These are phyloP conservation scores for Fusarium aywerte DNA, from an alignment of 2,329 filamentous ascomycete species.

Conservation along the genomic window DNA sequence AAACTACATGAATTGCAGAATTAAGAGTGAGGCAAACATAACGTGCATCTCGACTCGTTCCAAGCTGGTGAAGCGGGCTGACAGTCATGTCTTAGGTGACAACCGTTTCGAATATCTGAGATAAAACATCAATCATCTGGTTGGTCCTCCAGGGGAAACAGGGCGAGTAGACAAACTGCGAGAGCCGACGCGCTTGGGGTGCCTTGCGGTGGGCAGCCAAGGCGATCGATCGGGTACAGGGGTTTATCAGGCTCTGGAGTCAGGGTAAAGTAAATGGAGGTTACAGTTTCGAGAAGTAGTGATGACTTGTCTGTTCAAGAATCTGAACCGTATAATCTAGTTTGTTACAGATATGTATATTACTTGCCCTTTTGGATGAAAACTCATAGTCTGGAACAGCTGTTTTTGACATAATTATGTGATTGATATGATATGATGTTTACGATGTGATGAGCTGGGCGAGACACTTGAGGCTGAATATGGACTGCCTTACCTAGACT, in stretches of 20 bases:
- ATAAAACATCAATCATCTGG: background rate
- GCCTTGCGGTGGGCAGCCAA: conserved; percentile 25
- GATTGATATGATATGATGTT: background rate
- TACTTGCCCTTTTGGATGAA: background rate
- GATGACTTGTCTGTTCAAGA: conserved; percentile 15
- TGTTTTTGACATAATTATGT: background rate
- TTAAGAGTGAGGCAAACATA: conserved; percentile 18
- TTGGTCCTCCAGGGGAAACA: conserved; percentile 7
- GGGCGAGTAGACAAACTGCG: conserved; percentile 9
- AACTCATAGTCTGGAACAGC: background rate
- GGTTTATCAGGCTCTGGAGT: background rate
- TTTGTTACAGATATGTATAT: background rate
- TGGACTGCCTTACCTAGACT: conserved; percentile 11
- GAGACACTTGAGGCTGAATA: conserved; percentile 28
- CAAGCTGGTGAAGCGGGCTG: conserved; percentile 1
- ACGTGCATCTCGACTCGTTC: background rate
- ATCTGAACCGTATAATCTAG: background rate
- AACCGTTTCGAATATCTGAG: conserved; percentile 11
- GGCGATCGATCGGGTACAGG: conserved; percentile 21
- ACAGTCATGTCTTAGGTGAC: conserved; percentile 8
- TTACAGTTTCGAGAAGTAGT: background rate
- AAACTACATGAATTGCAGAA: conserved; percentile 4
- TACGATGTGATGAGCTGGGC: background rate
- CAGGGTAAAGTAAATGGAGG: conserved; percentile 2
- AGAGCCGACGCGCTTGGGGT: conserved; percentile 7